Percentiles rank a stretch among this genome's conserved stretches.
phyloP scores from a whole-genome alignment of 2,329 filamentous ascomycete genomes.

The Colletotrichum sublineola region DNA sequence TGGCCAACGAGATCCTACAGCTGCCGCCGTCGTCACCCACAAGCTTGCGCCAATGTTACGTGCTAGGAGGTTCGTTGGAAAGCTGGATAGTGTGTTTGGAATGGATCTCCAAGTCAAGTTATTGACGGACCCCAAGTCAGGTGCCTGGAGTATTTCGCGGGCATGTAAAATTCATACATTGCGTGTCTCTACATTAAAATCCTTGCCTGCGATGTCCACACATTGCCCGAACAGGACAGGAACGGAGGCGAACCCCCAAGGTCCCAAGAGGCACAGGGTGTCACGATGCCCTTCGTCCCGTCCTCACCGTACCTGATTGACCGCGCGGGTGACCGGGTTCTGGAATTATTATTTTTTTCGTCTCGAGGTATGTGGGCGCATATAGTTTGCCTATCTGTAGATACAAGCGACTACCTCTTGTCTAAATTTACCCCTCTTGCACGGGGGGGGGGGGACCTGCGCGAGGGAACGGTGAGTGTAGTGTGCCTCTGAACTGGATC shows the following conservation, averaged over 20 bases:
- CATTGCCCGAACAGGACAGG: slow-evolving; percentile 10
- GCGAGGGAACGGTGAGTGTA: not conserved
- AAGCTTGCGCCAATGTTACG: slow-evolving; percentile 26
- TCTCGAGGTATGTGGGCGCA: slow-evolving; percentile 3
- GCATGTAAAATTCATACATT: not conserved
- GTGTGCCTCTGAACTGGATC: slow-evolving; percentile 14
- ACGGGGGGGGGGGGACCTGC: not conserved
- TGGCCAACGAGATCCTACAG: not conserved
- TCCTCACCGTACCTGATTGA: slow-evolving; percentile 32
- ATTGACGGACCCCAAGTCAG: not conserved
- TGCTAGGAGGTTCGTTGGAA: slow-evolving; percentile 16
- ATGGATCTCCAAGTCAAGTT: slow-evolving; percentile 3
- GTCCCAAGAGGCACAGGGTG: not conserved
- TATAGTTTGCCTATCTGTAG: not conserved
- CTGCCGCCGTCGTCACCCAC: slow-evolving; percentile 5
- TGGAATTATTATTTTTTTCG: slow-evolving; percentile 13
- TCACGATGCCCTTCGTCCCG: slow-evolving; percentile 14
- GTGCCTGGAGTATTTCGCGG: not conserved
- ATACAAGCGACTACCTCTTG: not conserved
- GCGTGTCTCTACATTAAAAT: not conserved
- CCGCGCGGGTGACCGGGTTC: slow-evolving; percentile 13
- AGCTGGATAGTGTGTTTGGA: slow-evolving; percentile 3
- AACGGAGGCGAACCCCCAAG: not conserved
- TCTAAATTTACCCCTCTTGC: slow-evolving; percentile 24
- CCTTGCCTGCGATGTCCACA: slow-evolving; percentile 9